These are phyloP conservation scores for Cylindrotheca fusiformis DNA, from an alignment of 108 stramenopile genomes.

Conservation along the genomic window DNA sequence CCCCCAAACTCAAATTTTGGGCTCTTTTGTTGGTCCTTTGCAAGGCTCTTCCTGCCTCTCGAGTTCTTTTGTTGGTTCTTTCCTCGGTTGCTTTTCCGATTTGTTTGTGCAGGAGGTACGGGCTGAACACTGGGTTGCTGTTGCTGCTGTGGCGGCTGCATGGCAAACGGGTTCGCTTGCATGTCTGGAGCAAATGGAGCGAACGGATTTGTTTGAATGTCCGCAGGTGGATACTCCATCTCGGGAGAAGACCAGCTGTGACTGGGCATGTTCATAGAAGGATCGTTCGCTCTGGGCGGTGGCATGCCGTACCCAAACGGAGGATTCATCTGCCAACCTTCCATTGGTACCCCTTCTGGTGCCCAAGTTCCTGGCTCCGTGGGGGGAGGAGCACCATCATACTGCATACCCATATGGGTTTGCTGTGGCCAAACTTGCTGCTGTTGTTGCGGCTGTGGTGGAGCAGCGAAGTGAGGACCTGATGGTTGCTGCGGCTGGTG, in stretches of 20 bases:
- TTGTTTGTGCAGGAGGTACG: not conserved
- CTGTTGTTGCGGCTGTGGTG: conserved; percentile 8
- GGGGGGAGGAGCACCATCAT: conserved; percentile 15
- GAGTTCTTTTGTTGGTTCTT: conserved; percentile 24
- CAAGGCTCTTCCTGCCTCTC: not conserved
- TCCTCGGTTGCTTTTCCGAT: conserved; percentile 11
- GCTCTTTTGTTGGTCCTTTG: conserved; percentile 2
- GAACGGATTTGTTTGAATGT: conserved; percentile 1
- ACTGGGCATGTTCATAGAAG: not conserved
- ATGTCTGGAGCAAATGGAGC: not conserved
- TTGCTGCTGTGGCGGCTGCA: not conserved
- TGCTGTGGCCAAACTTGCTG: conserved; percentile 19
- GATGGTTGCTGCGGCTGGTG: conserved; percentile 17
- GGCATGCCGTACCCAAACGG: not conserved
- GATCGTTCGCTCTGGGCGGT: not conserved
- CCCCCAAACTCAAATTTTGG: not conserved
- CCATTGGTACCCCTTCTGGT: not conserved
- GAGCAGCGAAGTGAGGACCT: conserved; percentile 11
- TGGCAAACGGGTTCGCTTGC: not conserved
- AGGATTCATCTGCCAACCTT: not conserved
- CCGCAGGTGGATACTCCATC: not conserved
- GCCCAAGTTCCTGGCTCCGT: conserved; percentile 4
- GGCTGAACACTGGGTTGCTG: conserved; percentile 1
- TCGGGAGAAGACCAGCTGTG: no score
- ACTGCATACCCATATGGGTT: conserved; percentile 10